phyloP scores from a whole-genome alignment of 306 rosid species.

The Medicago ruthenica region DNA sequence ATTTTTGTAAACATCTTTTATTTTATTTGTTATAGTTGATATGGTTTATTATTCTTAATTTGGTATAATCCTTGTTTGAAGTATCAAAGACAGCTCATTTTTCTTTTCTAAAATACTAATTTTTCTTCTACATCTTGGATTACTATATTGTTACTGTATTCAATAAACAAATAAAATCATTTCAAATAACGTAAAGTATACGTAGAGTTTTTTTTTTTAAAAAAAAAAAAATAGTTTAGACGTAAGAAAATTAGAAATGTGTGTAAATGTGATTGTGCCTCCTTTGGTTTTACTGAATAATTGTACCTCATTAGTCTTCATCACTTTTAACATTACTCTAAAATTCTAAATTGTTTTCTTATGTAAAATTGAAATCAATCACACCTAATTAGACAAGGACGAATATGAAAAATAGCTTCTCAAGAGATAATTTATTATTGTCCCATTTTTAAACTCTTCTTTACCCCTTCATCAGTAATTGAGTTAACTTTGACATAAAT shows the following conservation, averaged over 20 bases:
- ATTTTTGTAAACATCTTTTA: neutral
- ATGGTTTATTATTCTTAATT: neutral
- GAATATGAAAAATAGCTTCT: neutral
- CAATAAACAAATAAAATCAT: neutral
- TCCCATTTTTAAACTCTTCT: neutral
- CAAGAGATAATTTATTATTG: neutral
- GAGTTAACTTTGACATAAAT: neutral
- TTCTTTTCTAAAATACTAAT: neutral
- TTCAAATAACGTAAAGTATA: neutral
- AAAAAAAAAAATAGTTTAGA: neutral
- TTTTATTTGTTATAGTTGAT: neutral
- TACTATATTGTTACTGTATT: neutral
- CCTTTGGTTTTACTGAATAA: neutral
- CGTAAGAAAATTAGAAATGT: neutral
- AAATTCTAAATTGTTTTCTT: neutral
- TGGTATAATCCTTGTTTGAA: neutral
- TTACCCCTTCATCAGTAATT: neutral
- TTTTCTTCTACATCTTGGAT: neutral
- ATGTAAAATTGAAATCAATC: neutral
- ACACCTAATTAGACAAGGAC: neutral
- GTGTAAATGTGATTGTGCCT: neutral
- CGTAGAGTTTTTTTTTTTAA: neutral
- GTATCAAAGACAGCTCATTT: neutral
- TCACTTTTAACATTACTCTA: slow-evolving; percentile 1
- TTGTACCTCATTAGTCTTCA: neutral